Conservation (phyloP, 139 green algal species). For the Coelastrella sp. region DNA sequence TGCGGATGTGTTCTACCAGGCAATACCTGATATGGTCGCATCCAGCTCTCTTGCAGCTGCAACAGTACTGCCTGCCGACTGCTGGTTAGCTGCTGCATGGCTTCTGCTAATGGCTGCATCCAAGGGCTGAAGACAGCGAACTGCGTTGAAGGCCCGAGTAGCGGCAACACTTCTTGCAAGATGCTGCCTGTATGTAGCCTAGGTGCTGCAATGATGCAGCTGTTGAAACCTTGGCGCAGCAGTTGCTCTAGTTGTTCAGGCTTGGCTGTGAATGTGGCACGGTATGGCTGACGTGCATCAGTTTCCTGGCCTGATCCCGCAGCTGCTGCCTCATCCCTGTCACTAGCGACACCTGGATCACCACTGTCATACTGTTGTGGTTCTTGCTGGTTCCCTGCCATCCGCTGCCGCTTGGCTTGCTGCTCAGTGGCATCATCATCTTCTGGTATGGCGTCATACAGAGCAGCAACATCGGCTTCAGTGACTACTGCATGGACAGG, state of each 20-base stretch:
- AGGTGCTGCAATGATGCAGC: constrained; percentile 75
- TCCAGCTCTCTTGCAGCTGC: constrained; percentile 83
- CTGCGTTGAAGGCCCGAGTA: constrained; percentile 77
- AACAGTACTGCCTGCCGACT: constrained; percentile 60
- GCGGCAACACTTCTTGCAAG: constrained; percentile 68
- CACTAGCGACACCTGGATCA: not conserved
- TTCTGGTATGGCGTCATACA: constrained; percentile 33
- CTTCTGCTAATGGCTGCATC: constrained; percentile 80
- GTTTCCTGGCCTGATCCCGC: no score
- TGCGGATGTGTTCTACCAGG: constrained; percentile 83
- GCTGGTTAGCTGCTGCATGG: constrained; percentile 48
- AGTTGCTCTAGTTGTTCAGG: constrained; percentile 26
- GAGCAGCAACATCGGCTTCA: constrained; percentile 12
- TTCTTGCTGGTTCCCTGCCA: not conserved
- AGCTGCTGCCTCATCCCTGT: not conserved
- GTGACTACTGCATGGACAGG: not conserved
- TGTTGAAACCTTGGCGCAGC: constrained; percentile 65
- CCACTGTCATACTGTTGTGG: not conserved
- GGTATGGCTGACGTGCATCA: not conserved
- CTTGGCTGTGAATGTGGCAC: not conserved
- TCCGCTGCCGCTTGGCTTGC: not conserved
- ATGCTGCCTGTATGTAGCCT: constrained; percentile 59
- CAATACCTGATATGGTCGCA: constrained; percentile 85
- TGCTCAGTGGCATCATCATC: constrained; percentile 13
- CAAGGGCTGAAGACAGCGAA: constrained; percentile 78